Conservation (phyloP, 257 asterid genomes). For the Echium plantagineum region DNA sequence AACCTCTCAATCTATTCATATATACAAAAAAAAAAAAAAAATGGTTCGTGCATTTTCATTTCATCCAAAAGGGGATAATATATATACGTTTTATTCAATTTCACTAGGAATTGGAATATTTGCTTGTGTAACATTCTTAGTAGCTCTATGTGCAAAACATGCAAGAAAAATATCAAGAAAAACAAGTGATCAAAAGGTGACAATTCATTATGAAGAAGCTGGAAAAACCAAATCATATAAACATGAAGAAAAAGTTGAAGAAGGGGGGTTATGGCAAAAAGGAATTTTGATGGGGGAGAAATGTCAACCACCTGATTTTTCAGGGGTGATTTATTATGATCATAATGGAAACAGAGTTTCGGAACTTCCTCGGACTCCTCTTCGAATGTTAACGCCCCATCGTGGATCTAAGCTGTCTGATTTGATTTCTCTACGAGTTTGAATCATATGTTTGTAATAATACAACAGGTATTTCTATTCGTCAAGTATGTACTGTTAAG, state of each 20-base stretch:
- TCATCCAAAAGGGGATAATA: conserved; percentile 9
- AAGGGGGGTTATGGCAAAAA: conserved; percentile 71
- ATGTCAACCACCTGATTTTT: conserved; percentile 78
- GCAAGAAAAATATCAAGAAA: conserved; percentile 17
- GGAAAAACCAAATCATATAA: background rate
- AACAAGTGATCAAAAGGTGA: conserved; percentile 13
- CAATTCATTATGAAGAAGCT: background rate
- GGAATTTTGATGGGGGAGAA: conserved; percentile 74
- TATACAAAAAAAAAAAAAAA: conserved; percentile 14
- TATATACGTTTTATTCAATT: conserved; percentile 12
- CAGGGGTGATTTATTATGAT: conserved; percentile 66
- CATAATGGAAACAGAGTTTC: conserved; percentile 51
- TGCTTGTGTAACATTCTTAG: conserved; percentile 36
- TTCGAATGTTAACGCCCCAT: conserved; percentile 9
- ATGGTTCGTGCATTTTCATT: conserved; percentile 48
- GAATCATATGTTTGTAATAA: background rate
- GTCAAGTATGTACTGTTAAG: too few species aligned
- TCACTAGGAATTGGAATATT: conserved; percentile 54
- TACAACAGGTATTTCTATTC: too few species aligned
- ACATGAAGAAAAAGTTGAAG: conserved; percentile 15
- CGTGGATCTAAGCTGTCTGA: background rate
- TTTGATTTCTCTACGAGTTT: background rate
- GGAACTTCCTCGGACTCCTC: conserved; percentile 76
- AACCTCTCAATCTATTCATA: too few species aligned
- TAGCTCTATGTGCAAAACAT: conserved; percentile 58